Conservation (phyloP, 352 stramenopile genomes). For the Phytophthora fragariaefolia region DNA sequence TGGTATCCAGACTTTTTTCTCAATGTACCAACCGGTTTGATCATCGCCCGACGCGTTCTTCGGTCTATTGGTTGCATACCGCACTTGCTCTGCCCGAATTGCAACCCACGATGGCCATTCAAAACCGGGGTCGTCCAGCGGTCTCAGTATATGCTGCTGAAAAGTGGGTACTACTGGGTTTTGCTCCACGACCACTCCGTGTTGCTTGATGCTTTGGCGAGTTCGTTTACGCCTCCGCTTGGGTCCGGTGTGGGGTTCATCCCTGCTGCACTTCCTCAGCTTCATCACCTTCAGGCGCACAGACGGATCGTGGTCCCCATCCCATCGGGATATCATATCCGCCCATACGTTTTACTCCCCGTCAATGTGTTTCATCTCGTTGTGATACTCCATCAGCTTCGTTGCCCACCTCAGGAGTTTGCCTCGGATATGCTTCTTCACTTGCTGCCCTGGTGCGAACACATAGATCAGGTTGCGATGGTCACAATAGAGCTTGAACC, state of each 20-base stretch:
- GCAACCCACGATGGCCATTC: too few relatives aligned
- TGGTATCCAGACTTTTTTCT: slow-evolving; percentile 9
- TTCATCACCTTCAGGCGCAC: background rate
- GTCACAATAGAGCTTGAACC: slow-evolving; percentile 4
- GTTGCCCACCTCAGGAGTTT: background rate
- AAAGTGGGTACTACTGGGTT: too few relatives aligned
- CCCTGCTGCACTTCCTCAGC: background rate
- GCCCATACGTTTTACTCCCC: slow-evolving; percentile 16
- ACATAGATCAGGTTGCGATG: slow-evolving; percentile 9
- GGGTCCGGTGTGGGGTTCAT: background rate
- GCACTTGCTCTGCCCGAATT: too few relatives aligned
- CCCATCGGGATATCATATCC: slow-evolving; percentile 16
- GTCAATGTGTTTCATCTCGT: slow-evolving; percentile 11
- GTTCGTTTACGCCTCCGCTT: too few relatives aligned
- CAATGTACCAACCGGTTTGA: background rate
- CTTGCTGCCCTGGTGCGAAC: slow-evolving; percentile 1
- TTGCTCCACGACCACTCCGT: too few relatives aligned
- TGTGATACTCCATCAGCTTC: slow-evolving; percentile 10
- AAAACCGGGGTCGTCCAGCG: too few relatives aligned
- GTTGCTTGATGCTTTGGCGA: too few relatives aligned
- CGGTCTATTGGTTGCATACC: background rate
- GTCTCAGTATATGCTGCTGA: too few relatives aligned
- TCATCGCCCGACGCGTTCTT: background rate
- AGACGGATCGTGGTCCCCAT: background rate
- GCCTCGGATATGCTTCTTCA: too few relatives aligned